phyloP scores from a whole-genome alignment of 345 rosid genomes.

The Syzygium jambos region DNA sequence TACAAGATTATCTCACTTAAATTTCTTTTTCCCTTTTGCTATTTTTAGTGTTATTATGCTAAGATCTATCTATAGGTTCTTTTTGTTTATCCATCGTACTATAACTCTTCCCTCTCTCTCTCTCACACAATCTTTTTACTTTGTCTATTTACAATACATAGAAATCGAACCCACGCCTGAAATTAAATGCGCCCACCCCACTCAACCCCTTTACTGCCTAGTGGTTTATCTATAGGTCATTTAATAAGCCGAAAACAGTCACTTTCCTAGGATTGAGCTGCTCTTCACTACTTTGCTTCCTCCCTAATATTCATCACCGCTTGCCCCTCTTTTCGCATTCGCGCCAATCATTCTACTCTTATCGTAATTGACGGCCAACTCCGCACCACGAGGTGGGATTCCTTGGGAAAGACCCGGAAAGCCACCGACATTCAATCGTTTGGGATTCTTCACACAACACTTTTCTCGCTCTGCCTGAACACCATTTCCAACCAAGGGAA shows the following conservation, averaged over 20 bases:
- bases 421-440: neutral
- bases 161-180: neutral
- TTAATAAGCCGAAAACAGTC: neutral
- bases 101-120: neutral
- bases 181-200: neutral
- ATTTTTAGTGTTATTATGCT: neutral
- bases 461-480: neutral
- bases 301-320: neutral
- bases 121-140: neutral
- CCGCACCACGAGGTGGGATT: neutral
- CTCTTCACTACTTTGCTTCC: neutral
- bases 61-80: neutral
- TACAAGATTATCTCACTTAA: neutral
- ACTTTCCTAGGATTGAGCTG: neutral
- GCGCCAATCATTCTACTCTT: neutral
- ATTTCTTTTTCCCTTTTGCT: neutral
- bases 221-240: neutral
- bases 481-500: neutral
- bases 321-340: neutral
- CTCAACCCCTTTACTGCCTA: neutral
- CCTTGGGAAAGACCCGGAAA: neutral
- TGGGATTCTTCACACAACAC: neutral
- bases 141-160: neutral
- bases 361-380: neutral
- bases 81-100: neutral